Conservation (phyloP, 768 basidiomycete species). For the Auriscalpium vulgare region DNA sequence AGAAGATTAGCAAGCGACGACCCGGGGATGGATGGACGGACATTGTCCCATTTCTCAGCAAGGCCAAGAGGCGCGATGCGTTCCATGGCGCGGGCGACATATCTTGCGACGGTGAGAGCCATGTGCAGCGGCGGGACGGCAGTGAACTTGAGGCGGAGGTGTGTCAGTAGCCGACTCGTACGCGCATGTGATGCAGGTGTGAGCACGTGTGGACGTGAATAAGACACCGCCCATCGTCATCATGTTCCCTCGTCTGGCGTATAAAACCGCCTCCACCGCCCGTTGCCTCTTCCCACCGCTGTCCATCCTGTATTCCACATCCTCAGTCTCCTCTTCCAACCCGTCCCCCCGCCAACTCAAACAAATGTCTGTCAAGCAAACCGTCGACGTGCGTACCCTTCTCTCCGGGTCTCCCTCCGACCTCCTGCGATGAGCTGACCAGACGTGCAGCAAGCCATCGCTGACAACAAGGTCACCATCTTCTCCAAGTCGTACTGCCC, state of each 20-base stretch:
- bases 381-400: slow-evolving; percentile 31
- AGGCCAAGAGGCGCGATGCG: slow-evolving; percentile 79
- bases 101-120: slow-evolving; percentile 29
- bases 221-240: background rate
- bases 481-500: slow-evolving; percentile 34
- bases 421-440: background rate
- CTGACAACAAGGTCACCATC: slow-evolving; percentile 31
- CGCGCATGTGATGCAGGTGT: background rate
- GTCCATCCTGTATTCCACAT: slow-evolving; percentile 11
- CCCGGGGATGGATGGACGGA: slow-evolving; percentile 21
- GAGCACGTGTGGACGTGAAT: background rate
- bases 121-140: background rate
- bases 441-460: slow-evolving; percentile 23
- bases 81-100: slow-evolving; percentile 64
- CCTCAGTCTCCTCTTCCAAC: slow-evolving; percentile 24
- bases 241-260: background rate
- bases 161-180: background rate
- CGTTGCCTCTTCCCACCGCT: slow-evolving; percentile 17
- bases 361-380: slow-evolving; percentile 25
- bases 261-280: slow-evolving; percentile 8
- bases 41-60: slow-evolving; percentile 93
- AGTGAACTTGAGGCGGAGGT: too few species aligned
- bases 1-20: slow-evolving; percentile 13
- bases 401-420: background rate
- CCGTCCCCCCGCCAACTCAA: slow-evolving; percentile 26